Evolutionary conservation across 257 asterid species (phyloP), one percentile per base, ranked within the genome.

Genomic region (Buddleja alternifolia): DNA sequence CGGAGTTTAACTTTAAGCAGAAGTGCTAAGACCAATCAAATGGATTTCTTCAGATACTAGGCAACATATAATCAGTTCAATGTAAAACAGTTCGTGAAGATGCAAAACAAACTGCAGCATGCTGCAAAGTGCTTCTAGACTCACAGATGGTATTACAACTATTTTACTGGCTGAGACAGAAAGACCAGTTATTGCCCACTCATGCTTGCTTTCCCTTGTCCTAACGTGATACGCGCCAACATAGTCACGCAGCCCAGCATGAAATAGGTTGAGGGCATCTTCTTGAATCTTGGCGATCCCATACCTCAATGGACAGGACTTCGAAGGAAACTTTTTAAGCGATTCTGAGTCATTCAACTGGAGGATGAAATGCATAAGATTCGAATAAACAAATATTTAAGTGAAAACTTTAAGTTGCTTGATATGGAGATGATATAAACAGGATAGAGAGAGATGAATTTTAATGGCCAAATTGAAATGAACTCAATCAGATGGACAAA

Each of bases 151-250:
- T 64, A 84, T 82, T 56, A 66, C 84, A 66, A 80, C 83, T 8
- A 93, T 88, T 86, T 90, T 93, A 80, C 95, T 86, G 70, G 98
- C 98, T 34, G 96, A 80, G 73, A 93, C 75, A 6, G 98, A 86
- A 70, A 93, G 95, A 69, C 92, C 92, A 63, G 95, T 88, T 75
- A 93, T 86, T 59, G 94, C 90, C 98, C 98, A 93, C 45, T 84
- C 87, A 14, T 67, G 76, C 71, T 82, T 81, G 80, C 63, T 44
- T 62, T 85, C 84, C 44, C 81, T 79, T 32, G 72, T 60, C 65
- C 72, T 78, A 40, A 50, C 78, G 60, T 76, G 81, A 71, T 61
- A 72, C 36, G 72, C 55, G 42, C 95, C 95, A 81, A 84, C 59
- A 84, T 78, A 93, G 68, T 93, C 97, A 58, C 97, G 97, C 41